A percentile compares a stretch with the other conserved stretches of the same genome.
Conservation (phyloP, 352 stramenopile species). For the Ophiocytium majus region DNA sequence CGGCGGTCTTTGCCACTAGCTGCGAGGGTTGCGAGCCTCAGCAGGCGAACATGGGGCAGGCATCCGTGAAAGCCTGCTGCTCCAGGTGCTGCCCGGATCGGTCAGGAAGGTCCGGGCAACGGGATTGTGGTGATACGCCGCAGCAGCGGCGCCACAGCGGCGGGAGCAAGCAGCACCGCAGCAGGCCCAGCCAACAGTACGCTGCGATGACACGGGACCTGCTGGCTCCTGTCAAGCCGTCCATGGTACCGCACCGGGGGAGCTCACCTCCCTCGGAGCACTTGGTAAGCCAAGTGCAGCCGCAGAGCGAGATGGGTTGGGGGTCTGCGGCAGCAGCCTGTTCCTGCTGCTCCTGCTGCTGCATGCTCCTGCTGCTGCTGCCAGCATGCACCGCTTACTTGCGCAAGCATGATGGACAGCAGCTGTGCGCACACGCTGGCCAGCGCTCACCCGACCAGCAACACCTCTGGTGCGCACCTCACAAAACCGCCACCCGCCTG, state of each 20-base stretch:
- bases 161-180: background rate
- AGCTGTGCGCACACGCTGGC: background rate
- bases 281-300: background rate
- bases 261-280: background rate
- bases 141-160: background rate
- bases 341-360: too few species aligned
- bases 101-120: background rate
- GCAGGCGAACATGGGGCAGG: background rate
- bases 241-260: background rate
- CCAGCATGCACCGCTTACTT: background rate
- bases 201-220: background rate
- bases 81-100: background rate
- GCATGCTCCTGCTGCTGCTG: too few species aligned
- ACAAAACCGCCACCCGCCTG: too few species aligned
- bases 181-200: background rate
- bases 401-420: background rate
- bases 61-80: background rate
- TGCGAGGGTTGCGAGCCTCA: too few species aligned
- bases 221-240: constrained; percentile 8
- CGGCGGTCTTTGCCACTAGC: background rate
- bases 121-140: background rate
- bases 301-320: too few species aligned
- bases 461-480: too few species aligned
- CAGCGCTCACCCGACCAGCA: too few species aligned
- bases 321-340: too few species aligned